Percentiles rank a stretch among this genome's conserved stretches.
These are phyloP conservation scores for Alternaria gansuensis DNA, from an alignment of 2,329 filamentous ascomycete genomes.

Conservation along the genomic window DNA sequence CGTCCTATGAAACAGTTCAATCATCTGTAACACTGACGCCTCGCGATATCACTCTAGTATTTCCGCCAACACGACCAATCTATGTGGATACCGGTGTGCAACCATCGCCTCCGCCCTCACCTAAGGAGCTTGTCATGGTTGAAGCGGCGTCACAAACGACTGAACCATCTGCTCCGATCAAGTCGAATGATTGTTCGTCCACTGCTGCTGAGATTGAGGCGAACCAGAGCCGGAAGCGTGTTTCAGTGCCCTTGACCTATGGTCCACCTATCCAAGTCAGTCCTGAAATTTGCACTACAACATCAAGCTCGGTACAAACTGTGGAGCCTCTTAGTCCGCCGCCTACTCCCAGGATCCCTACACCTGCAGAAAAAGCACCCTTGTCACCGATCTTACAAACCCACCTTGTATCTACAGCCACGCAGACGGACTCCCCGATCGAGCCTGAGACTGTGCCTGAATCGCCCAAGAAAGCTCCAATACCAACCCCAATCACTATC, in stretches of 20 bases:
- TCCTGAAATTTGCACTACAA: slow-evolving; percentile 59
- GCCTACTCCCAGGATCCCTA: slow-evolving; percentile 66
- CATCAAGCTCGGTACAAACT: slow-evolving; percentile 72
- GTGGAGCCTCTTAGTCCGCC: slow-evolving; percentile 70
- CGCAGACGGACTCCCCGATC: slow-evolving; percentile 64
- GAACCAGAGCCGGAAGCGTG: slow-evolving; percentile 76
- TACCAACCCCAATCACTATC: slow-evolving; percentile 62
- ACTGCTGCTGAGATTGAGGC: slow-evolving; percentile 67
- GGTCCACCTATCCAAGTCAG: slow-evolving; percentile 24
- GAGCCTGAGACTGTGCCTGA: slow-evolving; percentile 42
- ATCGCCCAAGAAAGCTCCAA: slow-evolving; percentile 37
- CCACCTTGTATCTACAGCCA: slow-evolving; percentile 65
- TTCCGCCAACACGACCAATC: slow-evolving; percentile 50
- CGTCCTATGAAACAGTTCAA: slow-evolving; percentile 32
- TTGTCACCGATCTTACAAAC: slow-evolving; percentile 45
- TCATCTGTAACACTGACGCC: slow-evolving; percentile 38
- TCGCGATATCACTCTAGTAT: slow-evolving; percentile 43
- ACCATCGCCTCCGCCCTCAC: slow-evolving; percentile 83
- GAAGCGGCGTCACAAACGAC: slow-evolving; percentile 36
- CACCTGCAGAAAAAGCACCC: slow-evolving; percentile 56
- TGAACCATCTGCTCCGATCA: slow-evolving; percentile 32
- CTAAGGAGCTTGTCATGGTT: slow-evolving; percentile 55
- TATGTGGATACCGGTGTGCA: slow-evolving; percentile 84
- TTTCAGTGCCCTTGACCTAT: slow-evolving; percentile 53
- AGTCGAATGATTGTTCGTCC: slow-evolving; percentile 31